Conservation (phyloP, 23 red algal species). For the Gracilaria gracilis region DNA sequence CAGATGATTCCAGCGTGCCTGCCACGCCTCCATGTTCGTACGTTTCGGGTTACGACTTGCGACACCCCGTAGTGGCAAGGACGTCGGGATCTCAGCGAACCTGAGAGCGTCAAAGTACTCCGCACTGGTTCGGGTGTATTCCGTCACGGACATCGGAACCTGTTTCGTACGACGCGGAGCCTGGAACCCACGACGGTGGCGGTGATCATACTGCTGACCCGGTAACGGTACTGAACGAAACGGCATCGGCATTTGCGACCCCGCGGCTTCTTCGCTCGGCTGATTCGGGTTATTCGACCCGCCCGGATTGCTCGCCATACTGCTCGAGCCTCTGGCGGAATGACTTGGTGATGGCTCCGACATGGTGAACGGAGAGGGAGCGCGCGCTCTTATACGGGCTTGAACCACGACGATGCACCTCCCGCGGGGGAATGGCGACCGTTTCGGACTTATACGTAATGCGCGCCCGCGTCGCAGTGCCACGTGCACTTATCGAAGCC, state of each 20-base stretch:
- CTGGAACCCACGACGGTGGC: not conserved
- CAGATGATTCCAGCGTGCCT: not conserved
- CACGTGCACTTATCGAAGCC: too few species aligned
- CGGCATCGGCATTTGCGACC: not conserved
- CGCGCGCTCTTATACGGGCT: too few species aligned
- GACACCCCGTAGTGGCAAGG: not conserved
- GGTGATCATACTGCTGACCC: not conserved
- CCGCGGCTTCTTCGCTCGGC: too few species aligned
- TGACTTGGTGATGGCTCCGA: too few species aligned
- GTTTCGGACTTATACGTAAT: too few species aligned
- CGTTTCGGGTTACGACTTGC: not conserved
- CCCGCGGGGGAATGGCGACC: too few species aligned
- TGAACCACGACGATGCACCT: too few species aligned
- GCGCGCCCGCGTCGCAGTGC: too few species aligned
- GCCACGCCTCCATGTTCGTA: not conserved
- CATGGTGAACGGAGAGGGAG: too few species aligned
- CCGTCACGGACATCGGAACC: not conserved
- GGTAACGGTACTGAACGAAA: not conserved
- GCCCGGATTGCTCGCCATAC: too few species aligned
- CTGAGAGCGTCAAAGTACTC: not conserved
- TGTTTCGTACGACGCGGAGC: not conserved
- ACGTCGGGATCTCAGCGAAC: not conserved
- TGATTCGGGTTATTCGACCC: too few species aligned
- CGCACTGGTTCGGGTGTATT: not conserved
- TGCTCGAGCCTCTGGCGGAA: too few species aligned